Base-by-base conservation (phyloP, 345 rosid genomes). In the Camelina neglecta region DNA sequence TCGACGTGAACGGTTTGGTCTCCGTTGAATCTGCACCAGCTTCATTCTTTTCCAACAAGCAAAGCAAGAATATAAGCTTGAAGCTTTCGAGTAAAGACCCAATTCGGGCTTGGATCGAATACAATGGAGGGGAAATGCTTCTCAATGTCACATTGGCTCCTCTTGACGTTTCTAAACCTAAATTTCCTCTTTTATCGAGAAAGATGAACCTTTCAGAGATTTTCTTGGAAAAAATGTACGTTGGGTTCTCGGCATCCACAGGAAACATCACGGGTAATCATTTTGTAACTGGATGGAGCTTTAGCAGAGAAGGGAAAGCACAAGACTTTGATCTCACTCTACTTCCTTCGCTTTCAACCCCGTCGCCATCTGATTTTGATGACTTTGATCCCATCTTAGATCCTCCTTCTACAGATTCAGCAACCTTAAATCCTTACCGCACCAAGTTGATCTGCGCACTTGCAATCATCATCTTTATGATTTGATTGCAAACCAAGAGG, bases 221-320 rank as follows among this genome's bases (percentile, higher is more conserved):
- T 21, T 58, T 89, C 59, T 15, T 49, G 33, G 31, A 83, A 11
- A 23, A 75, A 12, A 85, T 86, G 89, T 84, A 78, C 62, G 79
- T 88, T 0, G 97, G 95, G 23, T 85, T 92, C 74, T 86, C 91
- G 1, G 84, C 93, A 48, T 59, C 95, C 0, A 86, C 89, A 0
- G 85, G 88, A 0, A 63, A 79, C 3, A 64, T 79, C 6, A n/a
- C 67, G 38, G 75, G 85, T 31, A 58, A 69, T 44, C 92, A 89
- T 5, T 81, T 81, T 57, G 67, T 87, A 8, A 49, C 81, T 29
- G 90, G 96, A 35, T 90, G 93, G 92, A 90, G 88, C 75, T 90
- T 83, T 77, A 84, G 63, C 39, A 75, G 47, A 72, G 81, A 79
- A 48, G 89, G 91, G 8, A 75, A 75, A 80, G 81, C 87, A 42